These are phyloP conservation scores for Colletotrichum sp. DNA, from an alignment of 2,329 filamentous ascomycete genomes.

Conservation along the genomic window DNA sequence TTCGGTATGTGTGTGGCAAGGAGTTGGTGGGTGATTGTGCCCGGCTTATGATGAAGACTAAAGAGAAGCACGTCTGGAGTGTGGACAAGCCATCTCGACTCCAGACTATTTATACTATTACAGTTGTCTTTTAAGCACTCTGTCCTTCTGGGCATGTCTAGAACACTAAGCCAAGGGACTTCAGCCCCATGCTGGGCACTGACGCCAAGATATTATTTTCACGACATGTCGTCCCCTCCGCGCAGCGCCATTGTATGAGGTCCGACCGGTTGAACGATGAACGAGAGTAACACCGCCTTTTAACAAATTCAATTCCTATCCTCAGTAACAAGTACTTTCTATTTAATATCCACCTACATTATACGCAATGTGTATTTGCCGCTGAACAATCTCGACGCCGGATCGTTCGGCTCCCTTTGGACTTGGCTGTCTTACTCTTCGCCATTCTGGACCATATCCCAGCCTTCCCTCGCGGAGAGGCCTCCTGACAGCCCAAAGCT, in stretches of 20 bases:
- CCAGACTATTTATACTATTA: background rate
- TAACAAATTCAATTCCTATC: too few species aligned
- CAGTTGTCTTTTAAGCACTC: background rate
- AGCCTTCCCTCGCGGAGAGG: background rate
- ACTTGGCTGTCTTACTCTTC: background rate
- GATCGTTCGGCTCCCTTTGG: background rate
- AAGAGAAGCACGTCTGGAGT: background rate
- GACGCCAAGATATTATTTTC: background rate
- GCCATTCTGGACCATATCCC: background rate
- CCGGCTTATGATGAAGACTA: background rate
- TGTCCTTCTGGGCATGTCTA: background rate
- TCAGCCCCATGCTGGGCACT: background rate
- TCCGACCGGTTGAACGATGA: background rate
- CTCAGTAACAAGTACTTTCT: too few species aligned
- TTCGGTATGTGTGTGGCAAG: background rate
- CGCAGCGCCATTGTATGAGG: fast-evolving
- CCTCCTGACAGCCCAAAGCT: background rate
- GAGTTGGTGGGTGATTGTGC: background rate
- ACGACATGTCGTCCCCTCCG: background rate
- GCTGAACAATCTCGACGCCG: background rate
- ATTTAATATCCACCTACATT: background rate
- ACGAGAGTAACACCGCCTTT: too few species aligned
- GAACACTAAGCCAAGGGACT: background rate
- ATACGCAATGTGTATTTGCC: fast-evolving
- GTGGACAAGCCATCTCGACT: background rate